Evolutionary conservation across 257 asterid species (phyloP).

Genomic region (Plantago major): DNA sequence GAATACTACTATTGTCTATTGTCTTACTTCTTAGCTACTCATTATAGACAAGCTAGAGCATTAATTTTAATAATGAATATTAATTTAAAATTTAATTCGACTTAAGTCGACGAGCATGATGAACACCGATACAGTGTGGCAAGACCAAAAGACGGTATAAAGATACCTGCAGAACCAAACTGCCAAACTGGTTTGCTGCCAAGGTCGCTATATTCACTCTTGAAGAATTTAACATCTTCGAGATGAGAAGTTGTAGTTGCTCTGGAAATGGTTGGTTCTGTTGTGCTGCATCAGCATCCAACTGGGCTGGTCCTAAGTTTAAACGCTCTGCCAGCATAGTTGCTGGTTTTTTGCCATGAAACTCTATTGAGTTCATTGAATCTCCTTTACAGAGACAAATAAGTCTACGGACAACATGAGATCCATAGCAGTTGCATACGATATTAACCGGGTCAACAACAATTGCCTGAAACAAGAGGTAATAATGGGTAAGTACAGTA

Average conservation of each 20-base stretch:
- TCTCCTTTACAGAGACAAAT: constrained; percentile 86
- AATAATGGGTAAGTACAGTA: not conserved
- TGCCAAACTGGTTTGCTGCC: constrained; percentile 64
- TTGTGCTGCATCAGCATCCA: constrained; percentile 24
- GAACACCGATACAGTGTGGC: not conserved
- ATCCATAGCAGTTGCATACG: constrained; percentile 91
- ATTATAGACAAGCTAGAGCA: too few relatives aligned
- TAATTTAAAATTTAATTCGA: not conserved
- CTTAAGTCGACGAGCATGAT: not conserved
- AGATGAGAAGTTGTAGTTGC: constrained; percentile 53
- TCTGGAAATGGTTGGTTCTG: constrained; percentile 57
- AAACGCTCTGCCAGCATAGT: constrained; percentile 68
- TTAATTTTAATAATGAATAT: too few relatives aligned
- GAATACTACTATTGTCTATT: too few relatives aligned
- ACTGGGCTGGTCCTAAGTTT: constrained; percentile 46
- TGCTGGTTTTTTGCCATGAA: constrained; percentile 66
- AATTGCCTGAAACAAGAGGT: constrained; percentile 42
- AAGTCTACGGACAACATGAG: constrained; percentile 90
- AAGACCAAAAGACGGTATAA: constrained; percentile 16
- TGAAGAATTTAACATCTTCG: constrained; percentile 58
- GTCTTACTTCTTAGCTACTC: too few relatives aligned
- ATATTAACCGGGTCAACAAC: constrained; percentile 60
- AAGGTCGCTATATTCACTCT: constrained; percentile 48
- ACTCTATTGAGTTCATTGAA: constrained; percentile 63
- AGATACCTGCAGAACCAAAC: constrained; percentile 91